These are phyloP conservation scores for Maudiozyma barnettii DNA, from an alignment of 805 yeast species.

Conservation along the genomic window DNA sequence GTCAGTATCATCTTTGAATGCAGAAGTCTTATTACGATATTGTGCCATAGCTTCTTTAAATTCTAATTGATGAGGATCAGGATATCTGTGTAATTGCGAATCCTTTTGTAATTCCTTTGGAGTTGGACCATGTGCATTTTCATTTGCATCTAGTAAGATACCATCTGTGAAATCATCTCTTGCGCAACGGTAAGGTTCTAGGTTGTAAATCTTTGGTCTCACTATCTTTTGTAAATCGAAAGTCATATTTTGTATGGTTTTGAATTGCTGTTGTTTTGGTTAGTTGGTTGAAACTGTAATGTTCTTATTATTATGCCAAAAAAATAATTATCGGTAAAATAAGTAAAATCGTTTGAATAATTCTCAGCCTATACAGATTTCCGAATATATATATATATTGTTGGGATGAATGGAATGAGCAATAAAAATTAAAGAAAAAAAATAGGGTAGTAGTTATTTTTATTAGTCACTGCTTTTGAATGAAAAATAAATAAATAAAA, in stretches of 20 bases:
- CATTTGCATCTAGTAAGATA: slow-evolving; percentile 86
- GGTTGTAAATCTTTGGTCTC: slow-evolving; percentile 72
- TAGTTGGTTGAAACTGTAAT: not conserved
- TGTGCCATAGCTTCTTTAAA: slow-evolving; percentile 63
- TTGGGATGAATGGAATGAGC: no score
- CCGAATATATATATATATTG: no score
- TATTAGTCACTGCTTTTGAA: no score
- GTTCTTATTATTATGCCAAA: no score
- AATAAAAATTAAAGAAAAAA: no score
- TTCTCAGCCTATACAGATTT: no score
- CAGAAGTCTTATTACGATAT: slow-evolving; percentile 47
- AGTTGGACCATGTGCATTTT: slow-evolving; percentile 88
- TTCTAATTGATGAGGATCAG: slow-evolving; percentile 87
- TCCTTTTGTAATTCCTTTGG: slow-evolving; percentile 32
- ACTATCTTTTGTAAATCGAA: slow-evolving; percentile 36
- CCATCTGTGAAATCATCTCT: slow-evolving; percentile 91
- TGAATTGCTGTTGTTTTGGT: not conserved
- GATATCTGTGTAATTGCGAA: slow-evolving; percentile 81
- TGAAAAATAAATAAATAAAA: no score
- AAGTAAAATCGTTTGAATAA: no score
- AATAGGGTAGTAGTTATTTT: no score
- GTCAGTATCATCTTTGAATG: slow-evolving; percentile 8
- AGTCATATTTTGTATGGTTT: not conserved
- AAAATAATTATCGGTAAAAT: no score
- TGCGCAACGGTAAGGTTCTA: slow-evolving; percentile 94